Base-by-base conservation (phyloP, 2,329 filamentous ascomycete genomes). In the Emydomyces testavorans region DNA sequence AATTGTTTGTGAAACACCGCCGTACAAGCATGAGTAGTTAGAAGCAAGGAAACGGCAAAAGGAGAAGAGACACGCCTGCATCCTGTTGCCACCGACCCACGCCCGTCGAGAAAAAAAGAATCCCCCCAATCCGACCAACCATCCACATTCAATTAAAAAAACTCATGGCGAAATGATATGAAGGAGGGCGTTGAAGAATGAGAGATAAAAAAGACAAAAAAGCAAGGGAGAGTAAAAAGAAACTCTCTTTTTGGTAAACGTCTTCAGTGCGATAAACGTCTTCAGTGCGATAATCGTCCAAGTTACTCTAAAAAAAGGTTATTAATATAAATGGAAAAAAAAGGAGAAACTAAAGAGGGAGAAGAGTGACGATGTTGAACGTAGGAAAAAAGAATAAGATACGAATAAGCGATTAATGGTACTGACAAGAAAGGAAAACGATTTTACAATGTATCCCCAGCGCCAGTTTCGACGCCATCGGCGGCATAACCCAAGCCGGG, bases 391-490 rank as follows among this genome's bases (percentile, higher is more conserved):
- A n/a, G 40, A 32, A 43, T 10, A 21, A 16, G 16, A 15, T 23
- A 21, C 5, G 8, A 29, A 20, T 21, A 48, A 43, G 21, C 23
- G 16, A 47, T 5, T 26, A 39, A 36, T 11, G 41, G 28, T 24
- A 1, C 13, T 16, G 15, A 21, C 24, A 45, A 44, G 37, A 26
- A 40, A 29, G 18, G 37, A 24, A 23, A 34, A 29, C 6, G 39
- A 35, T 26, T 36, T 65, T 59, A 68, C 54, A 67, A 53, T 55
- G 57, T 54, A 48, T 65, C 64, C 44, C 60, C 61, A 49, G 64
- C 58, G 56, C 65, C 65, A 41, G 66, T 68, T 55, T 68, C 67
- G 53, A 70, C 67, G 55, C 66, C 64, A 52, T 70, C 68, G 10
- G 41, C 57, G 28, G 60, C 50, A 51, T 66, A 68, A 36, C 60